Evolutionary conservation across 2,329 filamentous ascomycete genomes (phyloP).

Genomic region (Pestalotiopsis sp.): DNA sequence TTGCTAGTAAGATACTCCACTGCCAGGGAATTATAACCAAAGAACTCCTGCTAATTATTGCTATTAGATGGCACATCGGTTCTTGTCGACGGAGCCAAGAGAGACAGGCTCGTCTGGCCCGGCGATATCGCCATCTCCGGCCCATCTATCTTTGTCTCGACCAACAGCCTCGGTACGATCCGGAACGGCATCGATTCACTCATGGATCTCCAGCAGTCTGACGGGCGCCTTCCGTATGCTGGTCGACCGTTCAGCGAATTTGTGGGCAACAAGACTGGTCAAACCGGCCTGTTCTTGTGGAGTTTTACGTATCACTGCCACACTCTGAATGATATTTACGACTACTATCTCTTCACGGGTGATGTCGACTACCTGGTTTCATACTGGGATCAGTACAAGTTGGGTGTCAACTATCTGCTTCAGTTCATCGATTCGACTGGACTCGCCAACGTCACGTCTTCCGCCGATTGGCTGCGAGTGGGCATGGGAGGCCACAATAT

Average conservation of each 20-base stretch:
- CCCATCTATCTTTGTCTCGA: conserved; percentile 10
- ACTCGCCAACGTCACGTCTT: conserved; percentile 11
- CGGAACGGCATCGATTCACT: conserved; percentile 11
- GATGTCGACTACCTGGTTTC: conserved; percentile 6
- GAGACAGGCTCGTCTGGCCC: conserved; percentile 12
- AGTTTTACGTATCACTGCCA: conserved; percentile 13
- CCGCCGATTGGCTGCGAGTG: conserved; percentile 2
- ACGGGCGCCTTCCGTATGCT: conserved; percentile 8
- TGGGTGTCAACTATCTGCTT: conserved; percentile 5
- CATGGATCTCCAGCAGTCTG: not conserved
- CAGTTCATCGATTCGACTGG: conserved; percentile 11
- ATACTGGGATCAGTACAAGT: conserved; percentile 10
- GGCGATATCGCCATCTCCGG: conserved; percentile 13
- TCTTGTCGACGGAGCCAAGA: conserved; percentile 13
- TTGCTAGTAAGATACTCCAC: not conserved
- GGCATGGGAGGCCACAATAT: conserved; percentile 13
- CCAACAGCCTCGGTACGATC: conserved; percentile 4
- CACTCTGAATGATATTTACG: conserved; percentile 11
- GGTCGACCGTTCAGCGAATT: conserved; percentile 1
- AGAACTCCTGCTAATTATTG: not conserved
- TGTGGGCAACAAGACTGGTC: not conserved
- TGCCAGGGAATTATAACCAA: not conserved
- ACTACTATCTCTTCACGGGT: conserved; percentile 12
- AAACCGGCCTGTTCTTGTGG: not conserved
- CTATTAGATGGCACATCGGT: conserved; percentile 6